Evolutionary conservation across 208 protist species (phyloP).

Genomic region (Novymonas esmeraldas): DNA sequence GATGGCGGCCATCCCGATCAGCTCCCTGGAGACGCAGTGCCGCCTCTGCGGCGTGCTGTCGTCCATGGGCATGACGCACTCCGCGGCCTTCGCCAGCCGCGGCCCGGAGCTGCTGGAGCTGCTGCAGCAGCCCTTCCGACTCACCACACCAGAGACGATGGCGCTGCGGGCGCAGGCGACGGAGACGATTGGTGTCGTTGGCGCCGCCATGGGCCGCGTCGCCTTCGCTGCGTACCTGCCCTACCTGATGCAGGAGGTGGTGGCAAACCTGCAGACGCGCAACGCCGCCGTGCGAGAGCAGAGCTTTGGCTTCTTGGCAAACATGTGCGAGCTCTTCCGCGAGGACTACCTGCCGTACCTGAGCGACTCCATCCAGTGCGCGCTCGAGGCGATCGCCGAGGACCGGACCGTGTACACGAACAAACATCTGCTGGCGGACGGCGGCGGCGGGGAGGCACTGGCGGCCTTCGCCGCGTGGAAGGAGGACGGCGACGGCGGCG

Average conservation of each 20-base stretch:
- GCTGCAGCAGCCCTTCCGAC: constrained; percentile 61
- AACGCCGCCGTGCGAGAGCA: constrained; percentile 74
- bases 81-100: constrained; percentile 51
- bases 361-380: constrained; percentile 60
- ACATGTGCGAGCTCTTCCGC: constrained; percentile 77
- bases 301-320: constrained; percentile 84
- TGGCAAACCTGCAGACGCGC: constrained; percentile 57
- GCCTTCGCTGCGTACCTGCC: constrained; percentile 68
- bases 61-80: constrained; percentile 72
- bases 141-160: constrained; percentile 52
- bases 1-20: constrained; percentile 52
- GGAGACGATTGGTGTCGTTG: constrained; percentile 82
- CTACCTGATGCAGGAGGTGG: constrained; percentile 72
- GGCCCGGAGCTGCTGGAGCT: constrained; percentile 67
- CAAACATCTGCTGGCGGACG: constrained; percentile 64
- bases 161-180: constrained; percentile 79
- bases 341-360: constrained; percentile 70
- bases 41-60: constrained; percentile 75
- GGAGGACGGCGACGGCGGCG: constrained; percentile 24
- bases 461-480: constrained; percentile 27
- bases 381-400: constrained; percentile 67
- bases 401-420: constrained; percentile 65
- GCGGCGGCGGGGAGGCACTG: constrained; percentile 10
- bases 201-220: constrained; percentile 69
- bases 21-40: constrained; percentile 72